Conservation (phyloP, 148 eudicot species). For the Rhododendron ferrugineum region DNA sequence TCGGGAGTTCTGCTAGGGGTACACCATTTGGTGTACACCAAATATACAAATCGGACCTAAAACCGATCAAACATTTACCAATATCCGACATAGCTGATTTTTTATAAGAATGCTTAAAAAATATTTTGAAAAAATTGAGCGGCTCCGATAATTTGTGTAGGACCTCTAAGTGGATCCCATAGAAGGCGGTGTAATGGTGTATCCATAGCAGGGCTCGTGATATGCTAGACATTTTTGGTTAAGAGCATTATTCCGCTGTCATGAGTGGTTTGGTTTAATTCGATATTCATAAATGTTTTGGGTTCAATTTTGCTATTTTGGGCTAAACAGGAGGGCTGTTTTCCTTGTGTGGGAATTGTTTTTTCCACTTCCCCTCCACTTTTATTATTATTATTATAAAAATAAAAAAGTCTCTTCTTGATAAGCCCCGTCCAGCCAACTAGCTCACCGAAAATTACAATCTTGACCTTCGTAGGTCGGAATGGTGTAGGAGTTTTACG, state of each 20-base stretch:
- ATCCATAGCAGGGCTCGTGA: neutral
- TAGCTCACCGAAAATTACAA: neutral
- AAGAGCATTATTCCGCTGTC: neutral
- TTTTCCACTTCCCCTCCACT: neutral
- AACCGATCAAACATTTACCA: too few relatives aligned
- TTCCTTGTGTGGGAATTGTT: neutral
- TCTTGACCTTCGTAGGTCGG: neutral
- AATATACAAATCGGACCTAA: too few relatives aligned
- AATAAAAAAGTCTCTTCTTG: neutral
- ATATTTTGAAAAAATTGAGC: too few relatives aligned
- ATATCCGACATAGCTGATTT: too few relatives aligned
- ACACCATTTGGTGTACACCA: too few relatives aligned
- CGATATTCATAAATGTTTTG: neutral
- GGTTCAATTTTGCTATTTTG: slow-evolving; percentile 1
- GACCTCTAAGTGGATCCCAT: too few relatives aligned
- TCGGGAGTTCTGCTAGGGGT: neutral
- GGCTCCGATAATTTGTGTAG: too few relatives aligned
- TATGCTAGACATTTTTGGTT: neutral
- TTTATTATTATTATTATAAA: too few relatives aligned
- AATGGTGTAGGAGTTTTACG: neutral
- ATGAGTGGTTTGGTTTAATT: slow-evolving; percentile 15
- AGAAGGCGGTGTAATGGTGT: too few relatives aligned
- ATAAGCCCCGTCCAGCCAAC: neutral
- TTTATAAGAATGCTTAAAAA: too few relatives aligned
- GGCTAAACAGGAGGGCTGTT: slow-evolving; percentile 14